Evolutionary conservation across 306 rosid genomes (phyloP).

Genomic region (Dicorynia guianensis): DNA sequence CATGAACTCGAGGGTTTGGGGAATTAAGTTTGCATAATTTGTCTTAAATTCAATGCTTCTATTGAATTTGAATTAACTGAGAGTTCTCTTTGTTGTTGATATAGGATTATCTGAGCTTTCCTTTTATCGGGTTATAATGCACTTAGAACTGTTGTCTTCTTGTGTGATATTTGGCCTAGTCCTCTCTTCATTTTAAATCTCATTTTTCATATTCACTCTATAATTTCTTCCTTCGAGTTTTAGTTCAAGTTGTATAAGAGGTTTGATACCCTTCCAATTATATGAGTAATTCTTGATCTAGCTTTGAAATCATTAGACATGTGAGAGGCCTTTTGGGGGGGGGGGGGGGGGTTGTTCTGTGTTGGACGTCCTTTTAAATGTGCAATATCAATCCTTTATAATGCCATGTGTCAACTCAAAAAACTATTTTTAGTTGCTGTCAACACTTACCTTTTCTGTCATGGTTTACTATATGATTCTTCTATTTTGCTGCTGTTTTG

Average conservation of each 20-base stretch:
- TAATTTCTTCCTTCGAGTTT: background rate
- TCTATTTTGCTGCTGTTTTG: constrained; percentile 9
- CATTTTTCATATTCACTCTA: background rate
- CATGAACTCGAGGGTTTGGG: background rate
- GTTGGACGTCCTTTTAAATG: too few species aligned
- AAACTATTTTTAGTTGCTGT: background rate
- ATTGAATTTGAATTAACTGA: background rate
- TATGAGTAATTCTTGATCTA: background rate
- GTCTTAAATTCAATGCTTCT: background rate
- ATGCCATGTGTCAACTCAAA: too few species aligned
- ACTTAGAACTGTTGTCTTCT: background rate
- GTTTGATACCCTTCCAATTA: background rate
- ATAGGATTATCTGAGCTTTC: background rate
- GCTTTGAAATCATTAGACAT: background rate
- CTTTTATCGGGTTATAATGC: background rate
- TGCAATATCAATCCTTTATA: too few species aligned
- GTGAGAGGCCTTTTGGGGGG: too few species aligned
- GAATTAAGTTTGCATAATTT: background rate
- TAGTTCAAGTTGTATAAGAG: background rate
- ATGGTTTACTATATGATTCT: background rate
- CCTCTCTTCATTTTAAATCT: background rate
- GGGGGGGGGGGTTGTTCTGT: too few species aligned
- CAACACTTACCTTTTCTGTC: background rate
- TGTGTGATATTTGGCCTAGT: background rate
- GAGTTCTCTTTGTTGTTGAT: background rate